phyloP scores from a whole-genome alignment of 352 stramenopile species.

The Aphanomyces stellatus region DNA sequence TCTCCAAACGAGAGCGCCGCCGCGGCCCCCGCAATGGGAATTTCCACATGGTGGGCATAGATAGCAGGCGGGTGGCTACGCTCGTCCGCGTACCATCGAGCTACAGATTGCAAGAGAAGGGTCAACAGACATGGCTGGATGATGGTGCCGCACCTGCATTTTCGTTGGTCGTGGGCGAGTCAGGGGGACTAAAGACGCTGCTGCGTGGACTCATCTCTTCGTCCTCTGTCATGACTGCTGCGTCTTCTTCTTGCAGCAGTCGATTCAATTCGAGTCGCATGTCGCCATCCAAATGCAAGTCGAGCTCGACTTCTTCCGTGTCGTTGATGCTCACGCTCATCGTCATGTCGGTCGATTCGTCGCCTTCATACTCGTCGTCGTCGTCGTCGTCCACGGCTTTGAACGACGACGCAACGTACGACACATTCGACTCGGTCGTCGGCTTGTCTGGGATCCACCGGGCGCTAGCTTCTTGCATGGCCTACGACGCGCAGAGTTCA shows the following conservation, averaged over 20 bases:
- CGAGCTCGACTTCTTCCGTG: constrained; percentile 56
- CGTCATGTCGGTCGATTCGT: constrained; percentile 42
- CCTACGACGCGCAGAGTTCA: neutral
- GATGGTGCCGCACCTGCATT: constrained; percentile 23
- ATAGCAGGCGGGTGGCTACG: constrained; percentile 40
- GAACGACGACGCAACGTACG: constrained; percentile 8
- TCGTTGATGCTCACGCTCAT: constrained; percentile 21
- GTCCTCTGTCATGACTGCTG: constrained; percentile 27
- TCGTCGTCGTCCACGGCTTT: constrained; percentile 24
- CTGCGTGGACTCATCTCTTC: constrained; percentile 23
- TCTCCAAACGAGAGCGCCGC: constrained; percentile 81
- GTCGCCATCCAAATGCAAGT: constrained; percentile 66
- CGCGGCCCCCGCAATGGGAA: constrained; percentile 70
- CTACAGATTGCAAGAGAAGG: constrained; percentile 22
- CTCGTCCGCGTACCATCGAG: constrained; percentile 9
- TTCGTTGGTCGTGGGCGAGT: constrained; percentile 49
- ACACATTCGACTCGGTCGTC: neutral
- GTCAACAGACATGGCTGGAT: constrained; percentile 16
- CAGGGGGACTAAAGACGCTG: constrained; percentile 1
- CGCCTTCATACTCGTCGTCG: constrained; percentile 33
- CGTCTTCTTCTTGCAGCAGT: constrained; percentile 44
- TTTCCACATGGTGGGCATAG: constrained; percentile 81
- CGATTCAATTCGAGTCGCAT: constrained; percentile 65
- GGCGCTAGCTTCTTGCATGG: constrained; percentile 12
- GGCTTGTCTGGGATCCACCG: neutral